These are phyloP conservation scores for Colletotrichum ledebouriae DNA, from an alignment of 2,329 filamentous ascomycete species.

Conservation along the genomic window DNA sequence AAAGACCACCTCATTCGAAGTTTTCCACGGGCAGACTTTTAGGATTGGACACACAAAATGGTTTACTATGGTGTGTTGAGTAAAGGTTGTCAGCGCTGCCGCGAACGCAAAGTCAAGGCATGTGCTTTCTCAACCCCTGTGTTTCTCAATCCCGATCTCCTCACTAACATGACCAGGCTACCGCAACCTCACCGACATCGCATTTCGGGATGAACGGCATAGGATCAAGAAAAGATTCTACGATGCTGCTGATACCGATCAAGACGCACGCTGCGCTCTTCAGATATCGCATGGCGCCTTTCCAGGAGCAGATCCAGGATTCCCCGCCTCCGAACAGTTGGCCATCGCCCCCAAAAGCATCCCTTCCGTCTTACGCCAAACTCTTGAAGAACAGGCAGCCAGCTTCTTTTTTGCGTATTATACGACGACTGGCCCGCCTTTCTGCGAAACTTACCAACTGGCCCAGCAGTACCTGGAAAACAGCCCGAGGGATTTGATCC, in stretches of 20 bases:
- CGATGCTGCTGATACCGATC: background rate
- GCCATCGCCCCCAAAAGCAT: background rate
- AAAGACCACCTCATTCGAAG: background rate
- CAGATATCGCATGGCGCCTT: background rate
- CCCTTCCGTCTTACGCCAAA: background rate
- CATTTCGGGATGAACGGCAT: conserved; percentile 47
- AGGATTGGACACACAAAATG: conserved; percentile 36
- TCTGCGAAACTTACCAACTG: conserved; percentile 44
- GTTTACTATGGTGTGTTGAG: conserved; percentile 45
- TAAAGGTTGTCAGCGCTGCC: conserved; percentile 46
- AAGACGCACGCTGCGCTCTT: background rate
- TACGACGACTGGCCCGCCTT: conserved; percentile 42
- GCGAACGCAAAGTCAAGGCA: conserved; percentile 48
- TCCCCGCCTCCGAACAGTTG: background rate
- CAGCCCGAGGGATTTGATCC: conserved; percentile 25
- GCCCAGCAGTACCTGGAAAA: conserved; percentile 36
- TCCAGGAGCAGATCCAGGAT: background rate
- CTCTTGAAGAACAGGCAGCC: conserved; percentile 40
- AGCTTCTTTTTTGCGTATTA: conserved; percentile 48
- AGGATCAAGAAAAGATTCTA: conserved; percentile 42
- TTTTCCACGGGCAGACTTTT: background rate
- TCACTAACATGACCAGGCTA: conserved; percentile 35
- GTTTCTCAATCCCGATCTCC: background rate
- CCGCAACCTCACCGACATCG: conserved; percentile 44
- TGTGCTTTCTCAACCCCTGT: background rate